Evolutionary conservation across 176 grass and related monocot species (phyloP), one percentile per base, ranked within the genome.

Genomic region (Areca catechu): DNA sequence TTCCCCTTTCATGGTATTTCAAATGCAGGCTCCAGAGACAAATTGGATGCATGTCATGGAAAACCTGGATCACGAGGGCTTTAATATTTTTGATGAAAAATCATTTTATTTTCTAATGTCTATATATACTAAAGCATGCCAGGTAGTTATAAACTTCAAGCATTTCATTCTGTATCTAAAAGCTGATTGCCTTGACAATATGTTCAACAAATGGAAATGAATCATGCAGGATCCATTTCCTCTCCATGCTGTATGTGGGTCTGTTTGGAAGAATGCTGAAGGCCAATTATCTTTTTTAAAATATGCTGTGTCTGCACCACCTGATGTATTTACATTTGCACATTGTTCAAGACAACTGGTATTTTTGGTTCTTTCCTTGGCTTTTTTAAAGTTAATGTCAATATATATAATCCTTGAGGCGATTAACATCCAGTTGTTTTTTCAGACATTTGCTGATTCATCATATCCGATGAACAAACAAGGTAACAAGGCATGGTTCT

Each of bases 31-130:
- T 54, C 92, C 92, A 56, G 68, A 67, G 68, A 97, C 80, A 74
- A 81, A 85, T 61, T 97, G 86, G 92, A 71, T 52, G 1, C 59
- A 49, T 79, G 92, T 97, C 60, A 84, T 91, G 76, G 83, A 97
- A 74, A 85, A 85, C 64, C 92, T 97, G 60, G 86, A 97, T 59
- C 86, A 97, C 19, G 92, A 97, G 61, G 86, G 92, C 58, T 97
- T 97, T 74, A 77, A 62, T 50, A 67, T 97, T 34, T 86, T 80
- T 48, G 86, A 97, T 65, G 92, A 91, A 79, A 72, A 72, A 29
- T 80, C 92, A 22, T 91, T 97, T 72, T 48, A 56, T 74, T 63
- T 85, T 64, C 77, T 91, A 59, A 75, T 91, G 78, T 91, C 92
- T 49, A 74, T 97, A 77, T 97, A 91, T 77, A 65, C 50, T 72